Evolutionary conservation across 257 asterid species (phyloP), one percentile per base, ranked within the genome.

Genomic region (Primulina tabacum): DNA sequence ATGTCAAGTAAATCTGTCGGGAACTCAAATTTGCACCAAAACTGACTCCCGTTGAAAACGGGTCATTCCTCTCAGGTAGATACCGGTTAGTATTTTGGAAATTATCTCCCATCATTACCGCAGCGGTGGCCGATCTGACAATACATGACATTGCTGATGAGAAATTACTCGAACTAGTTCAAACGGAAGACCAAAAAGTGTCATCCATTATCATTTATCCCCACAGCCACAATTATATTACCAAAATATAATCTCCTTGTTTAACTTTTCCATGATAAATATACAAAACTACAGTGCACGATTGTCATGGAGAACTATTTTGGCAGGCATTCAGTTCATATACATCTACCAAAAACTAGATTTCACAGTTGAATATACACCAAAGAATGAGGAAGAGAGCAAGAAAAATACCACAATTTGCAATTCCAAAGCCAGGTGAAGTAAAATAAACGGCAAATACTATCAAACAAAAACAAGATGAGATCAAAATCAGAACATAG

Each of bases 1-100:
- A 92, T 2, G 97, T 92, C 82, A 92, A 79, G 83, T 92, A 92
- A 80, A 92, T 92, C 56, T 92, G 96, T 10, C 88, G 76, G 0
- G 92, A 78, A 38, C 89, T 84, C 0, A 97, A 88, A 80, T 43
- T 84, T 1, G 73, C 87, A 69, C 71, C 74, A 16, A 82, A 81
- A 21, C 81, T 80, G 52, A 89, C 66, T 20, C 87, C 94, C 82
- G 89, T 71, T 0, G 81, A 78, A 0, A 81, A 72, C 73, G 86
- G 85, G 1, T 85, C 93, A 56, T 76, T 73, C 79, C 89, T 82
- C 55, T 74, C 80, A 1, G 75, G 72, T 53, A 67, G 64, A 50
- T 74, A 74, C 2, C 75, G 67, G 52, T 80, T 76, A 59, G 75
- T 78, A 71, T 74, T 74, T 17, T 70, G 80, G 70, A 79, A 81